Percentiles rank a stretch among this genome's conserved stretches.
phyloP scores from a whole-genome alignment of 1,139 yeast species.

The Taphrina pruni region DNA sequence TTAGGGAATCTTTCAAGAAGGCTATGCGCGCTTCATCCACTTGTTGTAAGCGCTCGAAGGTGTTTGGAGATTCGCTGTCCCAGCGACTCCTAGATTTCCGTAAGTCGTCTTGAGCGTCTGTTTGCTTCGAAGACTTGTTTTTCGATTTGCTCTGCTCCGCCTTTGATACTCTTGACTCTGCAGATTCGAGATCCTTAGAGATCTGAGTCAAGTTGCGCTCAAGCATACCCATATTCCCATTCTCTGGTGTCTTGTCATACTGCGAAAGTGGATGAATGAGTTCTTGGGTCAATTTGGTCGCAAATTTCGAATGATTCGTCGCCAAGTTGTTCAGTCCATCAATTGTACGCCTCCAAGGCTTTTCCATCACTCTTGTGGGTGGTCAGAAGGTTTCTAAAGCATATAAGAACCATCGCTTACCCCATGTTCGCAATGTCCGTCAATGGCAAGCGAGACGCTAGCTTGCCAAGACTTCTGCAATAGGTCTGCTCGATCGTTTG shows the following conservation, averaged over 20 bases:
- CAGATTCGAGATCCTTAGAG: constrained; percentile 26
- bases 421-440: constrained; percentile 27
- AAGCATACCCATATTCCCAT: constrained; percentile 31
- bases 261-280: constrained; percentile 25
- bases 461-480: constrained; percentile 31
- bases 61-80: constrained; percentile 78
- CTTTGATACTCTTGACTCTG: constrained; percentile 23
- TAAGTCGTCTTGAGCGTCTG: constrained; percentile 33
- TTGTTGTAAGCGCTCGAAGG: constrained; percentile 75
- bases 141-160: constrained; percentile 35
- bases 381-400: not conserved
- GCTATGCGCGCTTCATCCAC: constrained; percentile 73
- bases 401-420: constrained; percentile 1
- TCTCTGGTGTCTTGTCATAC: constrained; percentile 34
- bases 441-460: constrained; percentile 27
- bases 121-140: constrained; percentile 29
- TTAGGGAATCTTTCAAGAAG: constrained; percentile 69
- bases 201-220: constrained; percentile 31
- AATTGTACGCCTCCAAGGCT: constrained; percentile 32
- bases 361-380: constrained; percentile 25
- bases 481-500: constrained; percentile 36
- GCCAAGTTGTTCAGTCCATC: constrained; percentile 18
- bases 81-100: constrained; percentile 54
- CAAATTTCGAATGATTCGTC: constrained; percentile 32
- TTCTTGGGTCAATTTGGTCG: constrained; percentile 31